Conservation (phyloP, 164 flowering plant genomes). For the Tetracentron sinense region DNA sequence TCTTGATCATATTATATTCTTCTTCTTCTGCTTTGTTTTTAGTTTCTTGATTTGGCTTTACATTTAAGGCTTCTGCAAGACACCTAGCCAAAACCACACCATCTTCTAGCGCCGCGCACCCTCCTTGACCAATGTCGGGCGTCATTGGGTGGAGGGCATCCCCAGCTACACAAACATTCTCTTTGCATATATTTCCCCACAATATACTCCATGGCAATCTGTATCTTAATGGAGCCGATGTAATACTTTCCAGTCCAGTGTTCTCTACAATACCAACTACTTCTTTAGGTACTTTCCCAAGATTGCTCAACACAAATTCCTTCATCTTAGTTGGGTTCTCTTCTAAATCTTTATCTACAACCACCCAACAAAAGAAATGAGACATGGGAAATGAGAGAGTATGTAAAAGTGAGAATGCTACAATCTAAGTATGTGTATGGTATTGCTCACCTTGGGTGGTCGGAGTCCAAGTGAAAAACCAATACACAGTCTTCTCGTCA, state of each 20-base stretch:
- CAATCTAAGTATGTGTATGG: neutral
- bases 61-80: constrained; percentile 33
- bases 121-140: constrained; percentile 5
- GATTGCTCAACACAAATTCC: constrained; percentile 36
- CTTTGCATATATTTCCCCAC: constrained; percentile 36
- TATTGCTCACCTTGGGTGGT: constrained; percentile 23
- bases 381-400: too few relatives aligned
- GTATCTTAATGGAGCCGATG: constrained; percentile 24
- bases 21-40: constrained; percentile 10
- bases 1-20: constrained; percentile 26
- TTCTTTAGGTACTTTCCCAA: constrained; percentile 22
- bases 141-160: constrained; percentile 47
- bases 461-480: constrained; percentile 46
- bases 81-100: constrained; percentile 45
- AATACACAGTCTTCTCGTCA: constrained; percentile 37
- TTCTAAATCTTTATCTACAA: constrained; percentile 25
- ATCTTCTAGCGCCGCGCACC: constrained; percentile 26
- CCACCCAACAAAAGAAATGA: neutral
- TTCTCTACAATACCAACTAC: constrained; percentile 21
- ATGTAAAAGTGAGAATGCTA: too few relatives aligned
- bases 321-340: constrained; percentile 34
- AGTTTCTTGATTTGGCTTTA: neutral
- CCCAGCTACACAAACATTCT: constrained; percentile 42
- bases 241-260: constrained; percentile 19
- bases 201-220: constrained; percentile 39